A percentile compares a stretch with the other conserved stretches of the same genome.
Evolutionary conservation across 768 basidiomycete genomes (phyloP).

Genomic region (Auricularia auricula-judae): DNA sequence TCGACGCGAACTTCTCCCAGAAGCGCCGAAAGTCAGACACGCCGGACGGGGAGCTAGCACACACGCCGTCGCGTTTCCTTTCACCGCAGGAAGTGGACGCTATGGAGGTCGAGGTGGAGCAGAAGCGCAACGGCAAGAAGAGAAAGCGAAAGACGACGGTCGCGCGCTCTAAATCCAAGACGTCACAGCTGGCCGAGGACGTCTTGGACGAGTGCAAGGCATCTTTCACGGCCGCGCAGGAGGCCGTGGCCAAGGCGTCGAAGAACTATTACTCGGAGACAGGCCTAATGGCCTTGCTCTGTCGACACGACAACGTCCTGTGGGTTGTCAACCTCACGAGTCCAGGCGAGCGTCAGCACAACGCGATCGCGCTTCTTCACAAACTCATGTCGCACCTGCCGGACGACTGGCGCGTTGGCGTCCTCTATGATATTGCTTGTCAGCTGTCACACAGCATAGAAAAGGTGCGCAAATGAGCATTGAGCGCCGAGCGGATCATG

Average conservation of each 20-base stretch:
- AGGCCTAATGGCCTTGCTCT: conserved; percentile 3
- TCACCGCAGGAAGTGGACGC: neutral
- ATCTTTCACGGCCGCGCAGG: conserved; percentile 5
- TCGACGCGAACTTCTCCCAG: conserved; percentile 4
- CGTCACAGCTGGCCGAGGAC: neutral
- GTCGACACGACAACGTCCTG: conserved; percentile 1
- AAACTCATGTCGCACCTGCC: neutral
- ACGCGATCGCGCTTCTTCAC: conserved; percentile 1
- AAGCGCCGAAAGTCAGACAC: neutral
- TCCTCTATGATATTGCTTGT: conserved; percentile 6
- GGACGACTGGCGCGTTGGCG: neutral
- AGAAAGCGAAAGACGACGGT: too few relatives aligned
- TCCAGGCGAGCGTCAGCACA: conserved; percentile 3
- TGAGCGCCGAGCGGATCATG: neutral
- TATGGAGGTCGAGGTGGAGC: neutral
- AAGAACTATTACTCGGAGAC: conserved; percentile 4
- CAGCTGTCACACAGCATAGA: conserved; percentile 1
- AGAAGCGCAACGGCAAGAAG: too few relatives aligned
- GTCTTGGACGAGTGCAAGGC: conserved; percentile 3
- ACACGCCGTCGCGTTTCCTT: neutral
- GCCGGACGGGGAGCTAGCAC: neutral
- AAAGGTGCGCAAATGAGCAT: neutral
- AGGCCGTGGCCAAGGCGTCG: neutral
- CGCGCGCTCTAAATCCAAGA: neutral
- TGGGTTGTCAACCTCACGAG: conserved; percentile 2